These are phyloP conservation scores for Podospora pseudoanserina DNA, from an alignment of 495 filamentous ascomycete genomes.

Conservation along the genomic window DNA sequence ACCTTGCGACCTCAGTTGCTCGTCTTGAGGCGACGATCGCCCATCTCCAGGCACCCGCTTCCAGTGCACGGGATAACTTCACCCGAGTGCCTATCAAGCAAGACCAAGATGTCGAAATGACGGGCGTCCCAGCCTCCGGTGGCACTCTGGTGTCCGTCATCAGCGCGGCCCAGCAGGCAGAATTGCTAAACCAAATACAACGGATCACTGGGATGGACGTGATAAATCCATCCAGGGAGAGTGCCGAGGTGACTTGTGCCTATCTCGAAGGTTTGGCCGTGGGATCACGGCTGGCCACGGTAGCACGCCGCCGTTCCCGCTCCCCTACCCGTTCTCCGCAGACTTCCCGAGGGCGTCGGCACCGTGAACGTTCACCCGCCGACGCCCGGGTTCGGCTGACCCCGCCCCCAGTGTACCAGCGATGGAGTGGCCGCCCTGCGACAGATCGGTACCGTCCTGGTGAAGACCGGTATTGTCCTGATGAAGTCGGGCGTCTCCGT, in stretches of 20 bases:
- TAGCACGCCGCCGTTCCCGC: constrained; percentile 5
- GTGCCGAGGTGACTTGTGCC: constrained; percentile 21
- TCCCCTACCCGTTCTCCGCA: constrained; percentile 17
- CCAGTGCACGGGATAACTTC: background rate
- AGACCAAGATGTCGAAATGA: background rate
- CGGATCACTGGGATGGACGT: constrained; percentile 7
- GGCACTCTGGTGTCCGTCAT: background rate
- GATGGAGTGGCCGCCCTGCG: constrained; percentile 1
- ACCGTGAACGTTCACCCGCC: background rate
- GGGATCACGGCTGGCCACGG: constrained; percentile 20
- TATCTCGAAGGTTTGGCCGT: constrained; percentile 34
- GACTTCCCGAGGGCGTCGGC: background rate
- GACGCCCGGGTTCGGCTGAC: background rate
- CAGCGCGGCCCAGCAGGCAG: background rate
- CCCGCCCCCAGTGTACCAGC: constrained; percentile 9
- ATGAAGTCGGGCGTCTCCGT: background rate
- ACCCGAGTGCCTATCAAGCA: background rate
- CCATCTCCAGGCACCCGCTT: background rate
- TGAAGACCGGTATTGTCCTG: constrained; percentile 3
- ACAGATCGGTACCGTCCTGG: constrained; percentile 6
- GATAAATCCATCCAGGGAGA: constrained; percentile 7
- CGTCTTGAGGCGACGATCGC: background rate
- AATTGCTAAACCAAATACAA: constrained; percentile 11
- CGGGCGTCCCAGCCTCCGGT: background rate
- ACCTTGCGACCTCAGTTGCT: background rate